phyloP scores from a whole-genome alignment of 148 eudicot species.

The Rhododendron mucronatum region DNA sequence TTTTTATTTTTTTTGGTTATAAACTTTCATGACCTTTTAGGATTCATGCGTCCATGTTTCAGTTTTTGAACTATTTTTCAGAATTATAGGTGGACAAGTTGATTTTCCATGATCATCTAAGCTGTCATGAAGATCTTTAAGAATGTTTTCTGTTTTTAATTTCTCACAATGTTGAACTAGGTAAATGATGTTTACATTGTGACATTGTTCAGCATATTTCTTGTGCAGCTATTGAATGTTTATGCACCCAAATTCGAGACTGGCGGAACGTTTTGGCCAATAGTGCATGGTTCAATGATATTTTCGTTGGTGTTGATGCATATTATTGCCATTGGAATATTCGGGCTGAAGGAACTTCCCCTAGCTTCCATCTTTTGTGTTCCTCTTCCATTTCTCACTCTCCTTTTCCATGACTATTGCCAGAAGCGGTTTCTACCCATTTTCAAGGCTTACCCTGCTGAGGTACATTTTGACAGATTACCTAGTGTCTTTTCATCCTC shows the following conservation, averaged over 20 bases:
- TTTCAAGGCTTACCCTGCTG: constrained; percentile 69
- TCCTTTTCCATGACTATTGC: constrained; percentile 80
- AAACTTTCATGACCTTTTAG: background rate
- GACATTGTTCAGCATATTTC: background rate
- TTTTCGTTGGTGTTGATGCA: constrained; percentile 86
- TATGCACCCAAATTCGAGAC: constrained; percentile 74
- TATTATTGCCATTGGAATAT: constrained; percentile 73
- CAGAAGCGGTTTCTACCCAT: constrained; percentile 65
- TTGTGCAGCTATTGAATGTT: constrained; percentile 75
- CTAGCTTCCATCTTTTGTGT: constrained; percentile 58
- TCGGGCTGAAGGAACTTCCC: constrained; percentile 72
- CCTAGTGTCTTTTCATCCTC: background rate
- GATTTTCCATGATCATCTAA: background rate
- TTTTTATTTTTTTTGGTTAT: background rate
- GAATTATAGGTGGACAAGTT: constrained; percentile 4
- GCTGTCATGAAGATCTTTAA: background rate
- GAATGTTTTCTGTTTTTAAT: background rate
- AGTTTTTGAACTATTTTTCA: constrained; percentile 1
- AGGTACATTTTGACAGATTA: constrained; percentile 45
- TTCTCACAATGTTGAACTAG: background rate
- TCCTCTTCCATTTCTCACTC: constrained; percentile 81
- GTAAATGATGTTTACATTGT: background rate
- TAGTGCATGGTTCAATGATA: constrained; percentile 67
- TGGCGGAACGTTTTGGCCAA: constrained; percentile 83
- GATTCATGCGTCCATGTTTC: background rate